Conservation (phyloP, 768 basidiomycete species). For the Cyclocybe cylindracea region DNA sequence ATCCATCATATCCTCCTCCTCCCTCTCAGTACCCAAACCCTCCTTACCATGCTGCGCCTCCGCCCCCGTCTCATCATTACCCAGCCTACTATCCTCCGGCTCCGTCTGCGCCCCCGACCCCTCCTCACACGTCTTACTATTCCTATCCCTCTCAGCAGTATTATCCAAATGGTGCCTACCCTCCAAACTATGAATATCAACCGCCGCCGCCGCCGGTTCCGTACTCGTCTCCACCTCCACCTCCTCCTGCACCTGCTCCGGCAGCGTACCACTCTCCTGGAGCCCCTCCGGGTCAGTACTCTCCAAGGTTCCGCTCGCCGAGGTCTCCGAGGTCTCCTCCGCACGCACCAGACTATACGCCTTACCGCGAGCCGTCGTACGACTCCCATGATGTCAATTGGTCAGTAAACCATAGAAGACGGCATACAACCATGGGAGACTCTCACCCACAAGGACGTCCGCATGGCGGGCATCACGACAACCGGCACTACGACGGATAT, state of each 20-base stretch:
- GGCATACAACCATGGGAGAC: too few species aligned
- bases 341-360: neutral
- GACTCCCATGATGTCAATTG: too few species aligned
- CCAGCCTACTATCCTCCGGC: constrained; percentile 3
- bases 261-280: neutral
- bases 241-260: constrained; percentile 19
- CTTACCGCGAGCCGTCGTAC: too few species aligned
- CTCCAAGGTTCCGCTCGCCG: constrained; percentile 6
- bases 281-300: constrained; percentile 7
- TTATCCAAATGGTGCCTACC: constrained; percentile 3
- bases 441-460: too few species aligned
- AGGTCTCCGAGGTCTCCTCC: constrained; percentile 6
- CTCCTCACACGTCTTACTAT: constrained; percentile 1
- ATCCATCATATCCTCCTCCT: constrained; percentile 18
- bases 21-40: neutral
- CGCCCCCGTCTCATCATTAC: constrained; percentile 7
- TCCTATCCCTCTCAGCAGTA: neutral
- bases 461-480: too few species aligned
- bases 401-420: too few species aligned
- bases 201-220: neutral
- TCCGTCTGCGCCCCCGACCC: neutral
- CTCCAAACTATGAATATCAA: constrained; percentile 4
- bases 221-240: neutral
- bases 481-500: too few species aligned
- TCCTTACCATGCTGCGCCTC: neutral